Conservation (phyloP, 2,329 filamentous ascomycete genomes). For the Blumeria hordei region DNA sequence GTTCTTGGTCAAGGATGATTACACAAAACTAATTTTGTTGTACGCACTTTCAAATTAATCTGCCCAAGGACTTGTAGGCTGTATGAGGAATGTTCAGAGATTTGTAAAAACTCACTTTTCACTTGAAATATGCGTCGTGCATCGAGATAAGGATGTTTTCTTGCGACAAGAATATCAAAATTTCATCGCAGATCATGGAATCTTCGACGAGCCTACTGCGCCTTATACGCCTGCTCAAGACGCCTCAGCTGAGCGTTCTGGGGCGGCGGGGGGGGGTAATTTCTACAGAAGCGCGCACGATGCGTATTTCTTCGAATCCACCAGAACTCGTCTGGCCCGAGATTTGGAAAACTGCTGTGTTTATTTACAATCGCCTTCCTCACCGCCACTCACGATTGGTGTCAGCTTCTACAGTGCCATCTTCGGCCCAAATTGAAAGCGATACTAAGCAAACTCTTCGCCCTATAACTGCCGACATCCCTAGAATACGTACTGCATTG, state of each 20-base stretch:
- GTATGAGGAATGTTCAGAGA: not conserved
- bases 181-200: not conserved
- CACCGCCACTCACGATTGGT: not conserved
- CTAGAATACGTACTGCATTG: not conserved
- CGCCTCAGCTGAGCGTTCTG: not conserved
- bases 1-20: not conserved
- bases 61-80: not conserved
- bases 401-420: too few relatives aligned
- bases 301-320: not conserved
- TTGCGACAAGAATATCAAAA: not conserved
- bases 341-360: not conserved
- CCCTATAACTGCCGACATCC: not conserved
- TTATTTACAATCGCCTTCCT: not conserved
- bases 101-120: not conserved
- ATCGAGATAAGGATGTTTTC: not conserved
- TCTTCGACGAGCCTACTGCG: not conserved
- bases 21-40: not conserved
- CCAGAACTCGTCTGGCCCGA: not conserved
- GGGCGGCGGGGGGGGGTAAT: not conserved
- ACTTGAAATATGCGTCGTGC: not conserved
- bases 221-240: not conserved
- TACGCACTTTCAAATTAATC: not conserved
- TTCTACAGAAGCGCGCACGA: not conserved
- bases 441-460: not conserved
- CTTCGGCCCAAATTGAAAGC: too few relatives aligned